These are phyloP conservation scores for Phylloporus sp. DNA, from an alignment of 768 basidiomycete genomes.

Conservation along the genomic window DNA sequence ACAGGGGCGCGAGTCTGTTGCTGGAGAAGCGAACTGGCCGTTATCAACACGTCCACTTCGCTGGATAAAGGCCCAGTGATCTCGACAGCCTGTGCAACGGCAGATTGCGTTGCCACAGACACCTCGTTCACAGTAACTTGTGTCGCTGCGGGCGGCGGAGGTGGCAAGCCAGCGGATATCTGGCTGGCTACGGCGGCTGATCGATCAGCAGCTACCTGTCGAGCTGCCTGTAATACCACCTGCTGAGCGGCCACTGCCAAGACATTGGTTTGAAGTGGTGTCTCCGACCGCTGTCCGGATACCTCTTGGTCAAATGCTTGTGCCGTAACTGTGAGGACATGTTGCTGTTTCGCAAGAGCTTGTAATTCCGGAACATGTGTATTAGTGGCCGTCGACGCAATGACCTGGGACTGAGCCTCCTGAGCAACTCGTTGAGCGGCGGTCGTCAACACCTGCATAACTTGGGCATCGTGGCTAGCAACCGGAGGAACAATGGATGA, in stretches of 20 bases:
- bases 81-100: constrained; percentile 80
- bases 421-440: constrained; percentile 77
- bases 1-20: constrained; percentile 37
- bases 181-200: constrained; percentile 41
- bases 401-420: constrained; percentile 65
- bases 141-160: constrained; percentile 27
- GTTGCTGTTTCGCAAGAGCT: constrained; percentile 76
- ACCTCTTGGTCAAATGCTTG: constrained; percentile 73
- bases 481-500: constrained; percentile 33
- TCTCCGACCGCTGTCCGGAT: constrained; percentile 47
- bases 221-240: constrained; percentile 75
- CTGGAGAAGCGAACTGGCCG: constrained; percentile 53
- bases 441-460: constrained; percentile 72
- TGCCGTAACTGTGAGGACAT: constrained; percentile 68
- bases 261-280: constrained; percentile 45
- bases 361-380: constrained; percentile 49
- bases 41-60: constrained; percentile 78
- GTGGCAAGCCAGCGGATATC: constrained; percentile 38
- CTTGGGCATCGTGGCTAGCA: constrained; percentile 57
- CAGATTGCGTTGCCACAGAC: constrained; percentile 63
- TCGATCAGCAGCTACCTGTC: constrained; percentile 52
- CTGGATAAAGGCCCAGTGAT: constrained; percentile 68
- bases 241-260: constrained; percentile 77
- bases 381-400: constrained; percentile 47
- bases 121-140: constrained; percentile 56